A percentile compares a stretch with the other conserved stretches of the same genome.
phyloP scores from a whole-genome alignment of 2,329 filamentous ascomycete species.

The Fusarium sp. region DNA sequence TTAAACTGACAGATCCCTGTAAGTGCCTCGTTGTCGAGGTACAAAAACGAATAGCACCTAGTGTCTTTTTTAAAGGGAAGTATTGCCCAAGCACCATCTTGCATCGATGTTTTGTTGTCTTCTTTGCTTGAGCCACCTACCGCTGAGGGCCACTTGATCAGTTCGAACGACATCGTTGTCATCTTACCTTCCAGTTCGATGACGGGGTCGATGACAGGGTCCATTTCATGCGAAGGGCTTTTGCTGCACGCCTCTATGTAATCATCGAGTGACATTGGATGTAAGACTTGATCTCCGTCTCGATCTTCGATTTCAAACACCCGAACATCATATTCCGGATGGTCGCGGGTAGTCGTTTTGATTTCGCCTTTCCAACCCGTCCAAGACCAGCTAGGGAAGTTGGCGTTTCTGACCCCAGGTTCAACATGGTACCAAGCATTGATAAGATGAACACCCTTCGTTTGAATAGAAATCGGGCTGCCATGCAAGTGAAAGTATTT shows the following conservation, averaged over 20 bases:
- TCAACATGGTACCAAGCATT: not conserved
- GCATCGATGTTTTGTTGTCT: fast-evolving
- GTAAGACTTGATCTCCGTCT: too few relatives aligned
- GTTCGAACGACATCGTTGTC: fast-evolving
- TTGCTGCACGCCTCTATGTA: fast-evolving
- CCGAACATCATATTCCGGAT: not conserved
- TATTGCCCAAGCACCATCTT: not conserved
- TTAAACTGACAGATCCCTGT: fast-evolving
- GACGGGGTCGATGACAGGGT: not conserved
- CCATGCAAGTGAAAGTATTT: fast-evolving
- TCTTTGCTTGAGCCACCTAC: fast-evolving
- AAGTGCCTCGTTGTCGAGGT: not conserved
- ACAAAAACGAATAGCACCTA: not conserved
- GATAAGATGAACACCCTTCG: fast-evolving
- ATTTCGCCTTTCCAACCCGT: not conserved
- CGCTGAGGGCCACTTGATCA: not conserved
- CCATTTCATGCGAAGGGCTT: fast-evolving
- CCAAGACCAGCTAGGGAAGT: not conserved
- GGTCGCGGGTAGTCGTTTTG: fast-evolving
- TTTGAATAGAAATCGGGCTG: fast-evolving
- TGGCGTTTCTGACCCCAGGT: fast-evolving
- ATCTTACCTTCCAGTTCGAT: not conserved
- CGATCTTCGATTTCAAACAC: fast-evolving
- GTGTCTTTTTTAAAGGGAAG: not conserved
- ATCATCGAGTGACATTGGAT: not conserved